Percentiles rank a stretch among this genome's conserved stretches.
Evolutionary conservation across 2,329 filamentous ascomycete genomes (phyloP).

Genomic region (Chrysosphaeria jannelii): DNA sequence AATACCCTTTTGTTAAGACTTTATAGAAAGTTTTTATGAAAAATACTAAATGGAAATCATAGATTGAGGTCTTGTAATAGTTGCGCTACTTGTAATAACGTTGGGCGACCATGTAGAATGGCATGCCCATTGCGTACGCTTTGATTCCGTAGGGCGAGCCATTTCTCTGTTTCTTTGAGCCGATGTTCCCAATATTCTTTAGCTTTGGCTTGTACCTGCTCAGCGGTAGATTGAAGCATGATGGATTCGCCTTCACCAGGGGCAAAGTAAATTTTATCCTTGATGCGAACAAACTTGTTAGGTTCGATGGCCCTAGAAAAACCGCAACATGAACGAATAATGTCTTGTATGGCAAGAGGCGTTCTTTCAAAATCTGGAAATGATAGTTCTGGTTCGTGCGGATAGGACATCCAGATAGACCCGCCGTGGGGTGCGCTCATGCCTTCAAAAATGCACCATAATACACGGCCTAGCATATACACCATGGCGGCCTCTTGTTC

Average conservation of each 20-base stretch:
- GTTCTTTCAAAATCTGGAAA: slow-evolving; percentile 17
- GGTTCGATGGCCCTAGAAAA: slow-evolving; percentile 1
- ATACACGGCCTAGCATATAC: slow-evolving; percentile 28
- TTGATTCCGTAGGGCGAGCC: too few relatives aligned
- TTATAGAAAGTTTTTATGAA: too few relatives aligned
- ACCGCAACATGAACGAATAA: slow-evolving; percentile 4
- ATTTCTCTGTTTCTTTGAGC: slow-evolving; percentile 2
- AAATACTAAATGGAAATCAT: too few relatives aligned
- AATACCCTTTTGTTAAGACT: too few relatives aligned
- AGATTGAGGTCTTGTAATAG: too few relatives aligned
- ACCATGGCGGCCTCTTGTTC: slow-evolving; percentile 28
- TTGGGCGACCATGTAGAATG: too few relatives aligned
- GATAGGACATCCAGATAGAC: slow-evolving; percentile 27
- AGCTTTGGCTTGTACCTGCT: slow-evolving; percentile 1
- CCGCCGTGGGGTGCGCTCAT: slow-evolving; percentile 24
- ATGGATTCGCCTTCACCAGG: too few relatives aligned
- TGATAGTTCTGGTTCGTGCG: slow-evolving; percentile 21
- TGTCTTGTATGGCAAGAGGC: slow-evolving; percentile 2
- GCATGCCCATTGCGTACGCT: too few relatives aligned
- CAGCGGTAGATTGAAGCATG: too few relatives aligned
- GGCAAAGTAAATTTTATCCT: slow-evolving; percentile 2
- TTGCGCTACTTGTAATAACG: too few relatives aligned
- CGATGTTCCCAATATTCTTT: slow-evolving; percentile 1
- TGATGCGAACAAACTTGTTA: slow-evolving; percentile 3
- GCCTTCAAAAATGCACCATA: slow-evolving; percentile 33